Evolutionary conservation across 2,329 filamentous ascomycete genomes (phyloP).

Genomic region (Xylaria hypoxylon): DNA sequence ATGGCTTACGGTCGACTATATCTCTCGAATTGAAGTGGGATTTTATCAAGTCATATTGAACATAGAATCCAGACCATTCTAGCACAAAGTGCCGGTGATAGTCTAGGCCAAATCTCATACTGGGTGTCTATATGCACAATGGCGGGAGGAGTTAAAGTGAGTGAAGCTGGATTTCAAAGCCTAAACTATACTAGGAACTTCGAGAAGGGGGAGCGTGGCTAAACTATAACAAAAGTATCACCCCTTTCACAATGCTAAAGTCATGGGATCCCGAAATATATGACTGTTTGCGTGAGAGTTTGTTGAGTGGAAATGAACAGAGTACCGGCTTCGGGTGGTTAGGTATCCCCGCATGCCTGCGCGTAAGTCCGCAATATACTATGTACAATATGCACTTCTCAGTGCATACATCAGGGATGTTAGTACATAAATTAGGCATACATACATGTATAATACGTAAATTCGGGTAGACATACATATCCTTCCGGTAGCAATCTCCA

Average conservation of each 20-base stretch:
- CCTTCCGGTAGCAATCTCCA: not conserved
- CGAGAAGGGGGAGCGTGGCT: not conserved
- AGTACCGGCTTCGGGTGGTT: not conserved
- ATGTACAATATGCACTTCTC: not conserved
- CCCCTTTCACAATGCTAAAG: too few species aligned
- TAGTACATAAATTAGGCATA: too few species aligned
- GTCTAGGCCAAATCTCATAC: slow-evolving; percentile 11
- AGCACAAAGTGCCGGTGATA: slow-evolving; percentile 13
- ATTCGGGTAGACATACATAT: too few species aligned
- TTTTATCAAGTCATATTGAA: slow-evolving; percentile 15
- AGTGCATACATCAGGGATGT: not conserved
- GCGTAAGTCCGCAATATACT: not conserved
- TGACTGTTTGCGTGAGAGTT: not conserved
- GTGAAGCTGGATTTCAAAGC: not conserved
- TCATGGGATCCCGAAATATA: not conserved
- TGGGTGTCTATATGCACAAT: not conserved
- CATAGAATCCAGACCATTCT: slow-evolving; percentile 5
- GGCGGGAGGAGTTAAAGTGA: not conserved
- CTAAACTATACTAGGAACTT: too few species aligned
- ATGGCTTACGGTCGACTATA: not conserved
- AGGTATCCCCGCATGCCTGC: not conserved
- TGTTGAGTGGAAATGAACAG: not conserved
- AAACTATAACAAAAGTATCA: too few species aligned
- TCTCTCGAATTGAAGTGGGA: slow-evolving; percentile 3
- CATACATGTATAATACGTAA: too few species aligned